Evolutionary conservation across 805 yeast species (phyloP), one percentile per base, ranked within the genome.

Genomic region (Candida boleticola): DNA sequence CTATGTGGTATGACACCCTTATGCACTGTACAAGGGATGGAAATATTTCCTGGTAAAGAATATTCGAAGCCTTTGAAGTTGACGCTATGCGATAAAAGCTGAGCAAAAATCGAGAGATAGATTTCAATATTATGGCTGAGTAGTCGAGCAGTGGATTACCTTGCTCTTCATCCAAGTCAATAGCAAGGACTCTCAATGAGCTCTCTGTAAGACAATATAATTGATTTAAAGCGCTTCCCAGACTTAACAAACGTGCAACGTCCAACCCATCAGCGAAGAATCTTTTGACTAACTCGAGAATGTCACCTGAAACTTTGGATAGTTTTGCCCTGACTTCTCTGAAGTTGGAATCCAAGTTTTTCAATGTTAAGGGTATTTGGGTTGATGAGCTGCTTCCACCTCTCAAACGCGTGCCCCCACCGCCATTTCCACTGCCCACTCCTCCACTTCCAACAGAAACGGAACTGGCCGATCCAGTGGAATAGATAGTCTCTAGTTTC

Each of bases 261-360:
- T 20, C 36, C 23, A 27, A 30, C 29, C 18, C 16, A 11, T 29
- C 29, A 5, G 18, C 10, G 14, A 35, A 35, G 16, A 35, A 35
- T 25, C 20, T 19, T 25, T n/a, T 22, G 29, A 25, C 20, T 6
- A 22, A 20, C 16, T 7, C 17, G 11, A 36, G 29, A 7, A 36
- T 7, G 10, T 36, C 39, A 25, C 27, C 25, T 4, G 39, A 20
- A 6, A 36, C 10, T 17, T 25, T 36, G n/a, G 19, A 9, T 10
- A 27, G 21, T 14, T 25, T 36, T 5, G 30, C 21, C 11, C 16
- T 22, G 5, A 36, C n/a, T 27, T 36, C 39, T 25, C 21, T 22
- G 22, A 13, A 36, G 14, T 36, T 36, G 29, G 39, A 25, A 19
- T 36, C 39, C 10, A 36, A 29, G 16, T 17, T 36, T 19, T 29